Evolutionary conservation across 345 rosid genomes (phyloP).

Genomic region (Pelargonium nanum): DNA sequence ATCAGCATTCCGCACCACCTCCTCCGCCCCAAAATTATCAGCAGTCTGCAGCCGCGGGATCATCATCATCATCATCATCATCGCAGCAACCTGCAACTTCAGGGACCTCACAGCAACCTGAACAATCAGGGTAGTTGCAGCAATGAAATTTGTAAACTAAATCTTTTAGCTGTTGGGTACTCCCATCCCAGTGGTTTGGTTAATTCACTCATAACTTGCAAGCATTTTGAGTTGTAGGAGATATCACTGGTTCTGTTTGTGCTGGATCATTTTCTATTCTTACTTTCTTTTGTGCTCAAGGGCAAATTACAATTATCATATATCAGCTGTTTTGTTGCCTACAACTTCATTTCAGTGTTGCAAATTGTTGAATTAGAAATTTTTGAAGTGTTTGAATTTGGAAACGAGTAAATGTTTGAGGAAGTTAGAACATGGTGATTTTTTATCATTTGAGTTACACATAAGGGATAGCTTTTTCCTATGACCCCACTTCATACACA

Average conservation of each 20-base stretch:
- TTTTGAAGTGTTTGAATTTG: too few species aligned
- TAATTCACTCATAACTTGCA: background rate
- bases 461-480: too few species aligned
- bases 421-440: too few species aligned
- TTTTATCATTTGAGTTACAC: too few species aligned
- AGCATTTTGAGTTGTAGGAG: background rate
- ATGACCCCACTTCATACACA: too few species aligned
- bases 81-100: background rate
- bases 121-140: background rate
- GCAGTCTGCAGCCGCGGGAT: background rate
- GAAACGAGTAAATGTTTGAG: too few species aligned
- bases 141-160: background rate
- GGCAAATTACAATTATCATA: too few species aligned
- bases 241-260: background rate
- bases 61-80: too few species aligned
- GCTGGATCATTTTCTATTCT: background rate
- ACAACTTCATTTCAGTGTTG: too few species aligned
- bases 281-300: too few species aligned
- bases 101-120: slow-evolving; percentile 8
- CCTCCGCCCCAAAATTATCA: background rate
- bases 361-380: too few species aligned
- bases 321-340: too few species aligned
- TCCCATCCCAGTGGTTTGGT: background rate
- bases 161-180: background rate
- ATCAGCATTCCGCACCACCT: slow-evolving; percentile 14